Evolutionary conservation across 495 filamentous ascomycete genomes (phyloP), one percentile per base, ranked within the genome.

Genomic region (Penicillium waksmanii): DNA sequence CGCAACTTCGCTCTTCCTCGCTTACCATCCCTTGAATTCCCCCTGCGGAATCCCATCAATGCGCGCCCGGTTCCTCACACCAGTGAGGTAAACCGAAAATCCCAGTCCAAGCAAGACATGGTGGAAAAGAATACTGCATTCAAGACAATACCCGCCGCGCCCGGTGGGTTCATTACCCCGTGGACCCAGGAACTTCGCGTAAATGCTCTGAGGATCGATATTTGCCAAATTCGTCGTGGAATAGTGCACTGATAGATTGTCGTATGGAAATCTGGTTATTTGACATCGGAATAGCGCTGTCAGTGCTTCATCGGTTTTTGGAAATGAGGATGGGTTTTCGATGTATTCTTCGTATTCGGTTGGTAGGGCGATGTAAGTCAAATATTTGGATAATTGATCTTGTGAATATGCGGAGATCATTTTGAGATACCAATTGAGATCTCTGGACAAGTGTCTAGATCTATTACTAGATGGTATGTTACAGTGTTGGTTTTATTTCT

Each of bases 91-190:
- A 1, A 87, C 72, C 0, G 70, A 62, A 56, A 80, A 93, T 0
- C 88, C 90, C 3, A 92, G 66, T 15, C 77, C 83, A 19, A 82
- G 72, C 15, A 96, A 73, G 15, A 92, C 73, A 18, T 79, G 79
- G 40, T 82, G 80, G 46, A 93, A 90, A 50, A 92, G 83, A 34
- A 77, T 76, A 67, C 87, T 93, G 51, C 82, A 79, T 64, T 93
- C 90, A 80, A 93, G 87, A 73, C 89, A 93, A 63, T 92, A 92
- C 0, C 90, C 89, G 3, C 91, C 91, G n/a, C 85, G 71, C 19
- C 84, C 80, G 34, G 75, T 74, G 12, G 66, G 67, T 6, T 21
- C 23, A 0, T 46, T 50, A 6, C 53, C 51, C 18, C 72, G 66
- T 1, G 48, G 15, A 0, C 61, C 72, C 21, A 92, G 81, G 25